Conservation (phyloP, 2,329 filamentous ascomycete genomes). For the Diaporthe sp. region DNA sequence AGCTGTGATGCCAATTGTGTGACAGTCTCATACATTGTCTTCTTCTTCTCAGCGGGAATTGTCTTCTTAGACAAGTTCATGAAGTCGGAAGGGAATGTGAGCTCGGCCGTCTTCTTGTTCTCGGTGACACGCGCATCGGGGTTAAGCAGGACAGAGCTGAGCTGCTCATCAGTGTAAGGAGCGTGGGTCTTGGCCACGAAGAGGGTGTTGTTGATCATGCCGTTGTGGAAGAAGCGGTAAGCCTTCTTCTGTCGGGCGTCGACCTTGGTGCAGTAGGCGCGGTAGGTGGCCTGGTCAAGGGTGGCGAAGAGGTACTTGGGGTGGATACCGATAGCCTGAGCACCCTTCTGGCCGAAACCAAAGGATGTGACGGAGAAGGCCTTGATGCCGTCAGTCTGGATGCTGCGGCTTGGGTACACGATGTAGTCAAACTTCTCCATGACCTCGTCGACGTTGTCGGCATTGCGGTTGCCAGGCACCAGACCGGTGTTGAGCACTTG, state of each 20-base stretch:
- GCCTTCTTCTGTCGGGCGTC: constrained; percentile 97
- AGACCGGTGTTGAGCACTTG: constrained; percentile 95
- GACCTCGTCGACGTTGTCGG: constrained; percentile 94
- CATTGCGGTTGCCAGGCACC: constrained; percentile 96
- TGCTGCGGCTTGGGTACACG: constrained; percentile 92
- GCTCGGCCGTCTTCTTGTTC: constrained; percentile 87
- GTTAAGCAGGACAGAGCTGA: constrained; percentile 91
- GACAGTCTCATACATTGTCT: constrained; percentile 79
- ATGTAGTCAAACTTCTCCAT: constrained; percentile 99
- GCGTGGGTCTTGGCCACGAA: constrained; percentile 95
- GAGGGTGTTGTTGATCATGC: constrained; percentile 96
- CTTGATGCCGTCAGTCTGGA: constrained; percentile 98
- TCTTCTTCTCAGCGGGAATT: constrained; percentile 56
- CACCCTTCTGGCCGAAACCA: constrained; percentile 98
- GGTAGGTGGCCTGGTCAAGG: constrained; percentile 87
- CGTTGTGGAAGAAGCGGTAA: constrained; percentile 98
- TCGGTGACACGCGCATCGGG: constrained; percentile 85
- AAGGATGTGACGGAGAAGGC: constrained; percentile 99
- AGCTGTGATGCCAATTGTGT: constrained; percentile 78
- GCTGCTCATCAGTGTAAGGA: constrained; percentile 89
- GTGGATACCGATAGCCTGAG: constrained; percentile 96
- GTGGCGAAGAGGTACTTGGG: constrained; percentile 95
- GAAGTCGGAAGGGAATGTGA: constrained; percentile 77
- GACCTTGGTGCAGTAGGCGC: constrained; percentile 87
- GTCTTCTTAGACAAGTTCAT: constrained; percentile 71